Base-by-base conservation (phyloP, 1,284 basidiomycete species). In the Cutaneotrichosporon cyanovorans region DNA sequence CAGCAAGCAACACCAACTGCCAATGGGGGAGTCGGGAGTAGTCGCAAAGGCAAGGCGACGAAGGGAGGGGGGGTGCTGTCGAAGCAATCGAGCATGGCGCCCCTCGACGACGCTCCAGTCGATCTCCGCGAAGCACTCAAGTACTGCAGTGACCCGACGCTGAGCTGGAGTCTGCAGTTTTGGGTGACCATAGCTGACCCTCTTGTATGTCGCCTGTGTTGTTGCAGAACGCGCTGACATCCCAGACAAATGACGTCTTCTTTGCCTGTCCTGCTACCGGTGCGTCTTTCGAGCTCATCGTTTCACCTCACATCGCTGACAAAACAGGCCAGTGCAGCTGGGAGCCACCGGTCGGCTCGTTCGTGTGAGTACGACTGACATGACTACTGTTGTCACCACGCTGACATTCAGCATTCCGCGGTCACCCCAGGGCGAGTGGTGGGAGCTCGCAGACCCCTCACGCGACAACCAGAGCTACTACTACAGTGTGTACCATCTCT, bases 241-340 rank as follows among this genome's bases (percentile, higher is more conserved):
- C 18, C 1, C 44, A 89, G 85, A 85, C 83, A 11, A 80, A 81
- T 60, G 79, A 81, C 6, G 80, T 83, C 19, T 95, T 95, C 74
- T 96, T 84, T 69, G 90, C 90, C 16, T 92, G 89, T 70, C 91
- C 91, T 33, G 81, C 87, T 0, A 58, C 61, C n/a, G 66, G 66
- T 53, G 42, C 11, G 45, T n/a, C n/a, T n/a, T n/a, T n/a, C n/a
- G n/a, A n/a, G n/a, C n/a, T n/a, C n/a, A 20, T 14, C n/a, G 25
- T 32, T 10, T 19, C 21, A 4, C n/a, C 2, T 16, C 33, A 5
- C 14, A 19, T 7, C 15, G 32, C 40, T 48, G 7, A 49, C 44
- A 8, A n/a, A n/a, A 86, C 87, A 16, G 90, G 90, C 11, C 82
- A 92, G 65, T 88, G 90, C 50, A 85, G 84, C 61, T 95, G 90